These are phyloP conservation scores for Fonsecaea pedrosoi DNA, from an alignment of 2,329 filamentous ascomycete genomes.

Conservation along the genomic window DNA sequence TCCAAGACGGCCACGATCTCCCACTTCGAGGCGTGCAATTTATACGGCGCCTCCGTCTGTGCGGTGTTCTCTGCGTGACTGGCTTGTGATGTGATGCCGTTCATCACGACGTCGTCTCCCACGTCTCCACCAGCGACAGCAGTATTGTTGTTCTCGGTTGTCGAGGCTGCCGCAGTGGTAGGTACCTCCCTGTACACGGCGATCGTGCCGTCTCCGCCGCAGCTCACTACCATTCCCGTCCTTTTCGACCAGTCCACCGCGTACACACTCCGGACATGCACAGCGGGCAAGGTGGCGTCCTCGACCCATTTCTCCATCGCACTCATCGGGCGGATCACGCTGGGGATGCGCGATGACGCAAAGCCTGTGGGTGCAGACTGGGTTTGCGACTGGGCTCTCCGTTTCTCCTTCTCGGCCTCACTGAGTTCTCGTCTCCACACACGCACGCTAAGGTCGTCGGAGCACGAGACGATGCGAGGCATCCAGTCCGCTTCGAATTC, in stretches of 20 bases:
- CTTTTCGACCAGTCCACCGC: constrained; percentile 80
- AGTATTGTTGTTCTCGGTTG: constrained; percentile 27
- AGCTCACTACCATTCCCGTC: constrained; percentile 81
- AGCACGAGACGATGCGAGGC: constrained; percentile 76
- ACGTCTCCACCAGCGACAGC: not conserved
- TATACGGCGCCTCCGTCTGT: constrained; percentile 25
- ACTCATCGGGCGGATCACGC: constrained; percentile 76
- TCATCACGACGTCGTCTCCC: constrained; percentile 39
- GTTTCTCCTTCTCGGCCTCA: constrained; percentile 56
- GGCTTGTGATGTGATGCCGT: constrained; percentile 38
- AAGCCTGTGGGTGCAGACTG: constrained; percentile 33
- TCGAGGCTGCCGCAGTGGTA: constrained; percentile 22
- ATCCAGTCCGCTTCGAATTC: constrained; percentile 44
- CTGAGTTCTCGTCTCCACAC: constrained; percentile 74
- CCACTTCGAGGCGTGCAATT: constrained; percentile 65
- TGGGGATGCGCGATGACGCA: constrained; percentile 67
- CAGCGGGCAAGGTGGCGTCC: constrained; percentile 74
- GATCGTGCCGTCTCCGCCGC: constrained; percentile 83
- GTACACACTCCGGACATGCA: constrained; percentile 83
- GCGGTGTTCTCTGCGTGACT: constrained; percentile 15
- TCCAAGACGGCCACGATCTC: constrained; percentile 70
- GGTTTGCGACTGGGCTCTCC: constrained; percentile 1
- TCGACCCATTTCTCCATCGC: constrained; percentile 85
- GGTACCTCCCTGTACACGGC: constrained; percentile 74
- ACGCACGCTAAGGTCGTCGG: constrained; percentile 79